phyloP scores from a whole-genome alignment of 2,329 filamentous ascomycete genomes.

The Diaporthe sp. region DNA sequence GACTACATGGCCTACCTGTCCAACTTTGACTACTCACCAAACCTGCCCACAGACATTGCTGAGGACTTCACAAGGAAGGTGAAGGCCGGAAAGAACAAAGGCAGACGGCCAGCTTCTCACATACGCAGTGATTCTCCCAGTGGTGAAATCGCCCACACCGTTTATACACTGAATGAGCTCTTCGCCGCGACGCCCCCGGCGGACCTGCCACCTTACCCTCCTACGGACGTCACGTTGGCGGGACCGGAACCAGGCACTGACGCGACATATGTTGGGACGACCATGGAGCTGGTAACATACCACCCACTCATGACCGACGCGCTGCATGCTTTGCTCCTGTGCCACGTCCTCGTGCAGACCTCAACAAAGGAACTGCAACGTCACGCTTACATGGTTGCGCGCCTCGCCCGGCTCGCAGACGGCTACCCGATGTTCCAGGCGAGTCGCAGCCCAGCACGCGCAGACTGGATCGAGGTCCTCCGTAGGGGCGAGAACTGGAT shows the following conservation, averaged over 20 bases:
- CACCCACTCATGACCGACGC: constrained; percentile 85
- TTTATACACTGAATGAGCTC: constrained; percentile 70
- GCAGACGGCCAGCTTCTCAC: constrained; percentile 54
- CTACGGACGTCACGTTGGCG: constrained; percentile 53
- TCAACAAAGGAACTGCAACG: constrained; percentile 82
- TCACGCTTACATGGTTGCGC: constrained; percentile 85
- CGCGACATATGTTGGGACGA: constrained; percentile 51
- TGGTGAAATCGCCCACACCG: constrained; percentile 52
- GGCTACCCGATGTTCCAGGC: constrained; percentile 86
- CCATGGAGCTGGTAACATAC: constrained; percentile 78
- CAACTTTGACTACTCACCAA: constrained; percentile 83
- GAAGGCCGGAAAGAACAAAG: constrained; percentile 66
- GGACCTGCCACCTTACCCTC: constrained; percentile 77
- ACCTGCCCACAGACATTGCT: constrained; percentile 71
- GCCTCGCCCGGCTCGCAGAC: constrained; percentile 79
- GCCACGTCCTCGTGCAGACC: constrained; percentile 84
- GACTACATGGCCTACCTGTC: constrained; percentile 82
- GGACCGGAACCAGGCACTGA: constrained; percentile 47
- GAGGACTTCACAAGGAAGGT: constrained; percentile 71
- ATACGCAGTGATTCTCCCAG: constrained; percentile 35
- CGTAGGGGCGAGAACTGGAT: constrained; percentile 79
- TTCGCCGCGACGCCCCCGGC: constrained; percentile 77
- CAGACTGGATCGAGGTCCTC: constrained; percentile 85
- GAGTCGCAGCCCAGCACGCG: constrained; percentile 77
- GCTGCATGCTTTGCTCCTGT: constrained; percentile 82